Conservation (phyloP, 331 rosid species). For the Quercus phellos region DNA sequence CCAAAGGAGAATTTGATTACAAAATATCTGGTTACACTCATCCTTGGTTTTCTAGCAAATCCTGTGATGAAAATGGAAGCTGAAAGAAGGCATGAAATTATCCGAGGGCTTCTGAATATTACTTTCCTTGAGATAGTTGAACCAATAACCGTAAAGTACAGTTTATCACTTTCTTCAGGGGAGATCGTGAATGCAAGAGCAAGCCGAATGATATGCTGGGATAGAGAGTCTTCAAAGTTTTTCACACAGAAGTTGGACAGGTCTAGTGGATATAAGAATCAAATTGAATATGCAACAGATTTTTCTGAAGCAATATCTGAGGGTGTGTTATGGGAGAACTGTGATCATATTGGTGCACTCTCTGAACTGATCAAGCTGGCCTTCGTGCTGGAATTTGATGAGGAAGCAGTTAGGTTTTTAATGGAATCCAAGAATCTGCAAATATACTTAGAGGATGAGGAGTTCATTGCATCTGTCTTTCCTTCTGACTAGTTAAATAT, state of each 20-base stretch:
- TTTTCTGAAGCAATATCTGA: slow-evolving; percentile 55
- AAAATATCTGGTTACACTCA: slow-evolving; percentile 41
- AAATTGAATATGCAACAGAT: slow-evolving; percentile 48
- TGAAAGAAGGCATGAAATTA: slow-evolving; percentile 41
- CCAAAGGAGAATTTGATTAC: slow-evolving; percentile 22
- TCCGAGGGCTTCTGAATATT: slow-evolving; percentile 37
- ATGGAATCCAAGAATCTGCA: slow-evolving; percentile 65
- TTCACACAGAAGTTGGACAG: slow-evolving; percentile 33
- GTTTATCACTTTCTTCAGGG: slow-evolving; percentile 38
- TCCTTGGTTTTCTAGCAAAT: slow-evolving; percentile 61
- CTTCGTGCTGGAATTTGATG: slow-evolving; percentile 44
- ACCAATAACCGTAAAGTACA: slow-evolving; percentile 41
- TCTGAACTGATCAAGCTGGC: slow-evolving; percentile 61
- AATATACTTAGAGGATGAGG: slow-evolving; percentile 52
- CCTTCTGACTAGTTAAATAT: slow-evolving; percentile 17
- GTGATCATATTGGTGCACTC: slow-evolving; percentile 43
- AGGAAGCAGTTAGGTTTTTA: slow-evolving; percentile 42
- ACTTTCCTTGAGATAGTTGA: slow-evolving; percentile 37
- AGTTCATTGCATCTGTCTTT: slow-evolving; percentile 42
- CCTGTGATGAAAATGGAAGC: slow-evolving; percentile 50
- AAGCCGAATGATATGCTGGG: slow-evolving; percentile 49
- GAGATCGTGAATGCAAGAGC: slow-evolving; percentile 21
- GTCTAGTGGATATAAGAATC: slow-evolving; percentile 16
- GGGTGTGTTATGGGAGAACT: slow-evolving; percentile 44
- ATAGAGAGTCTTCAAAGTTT: slow-evolving; percentile 33